Evolutionary conservation across 305 asterid genomes (phyloP), one percentile per base, ranked within the genome.

Genomic region (Ruellia speciosa): DNA sequence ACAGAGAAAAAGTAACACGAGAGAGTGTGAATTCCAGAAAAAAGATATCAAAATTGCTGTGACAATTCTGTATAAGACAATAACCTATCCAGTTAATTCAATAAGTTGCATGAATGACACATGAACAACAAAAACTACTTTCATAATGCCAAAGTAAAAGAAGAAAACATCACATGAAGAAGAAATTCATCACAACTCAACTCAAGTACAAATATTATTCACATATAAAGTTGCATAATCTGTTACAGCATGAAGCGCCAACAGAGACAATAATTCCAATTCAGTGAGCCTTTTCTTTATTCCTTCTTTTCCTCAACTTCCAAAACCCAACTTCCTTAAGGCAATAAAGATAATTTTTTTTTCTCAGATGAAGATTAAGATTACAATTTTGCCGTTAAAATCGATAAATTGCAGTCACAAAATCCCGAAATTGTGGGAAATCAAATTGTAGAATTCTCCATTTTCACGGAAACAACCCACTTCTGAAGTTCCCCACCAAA

Each of bases 381-480:
- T 24, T n/a, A 24, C 31, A 24, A 46, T 5, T 46, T 46, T 6
- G 51, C 9, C 17, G 0, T 13, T 5, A n/a, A 14, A 46, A 14
- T 4, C 12, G 15, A 14, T 24, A 15, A 14, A 45, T 45, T 20
- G 14, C 55, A 14, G 33, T 9, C 56, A 14, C 9, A 24, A 52
- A 52, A 19, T 4, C 47, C 15, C 53, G 39, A 60, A 45, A 49
- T 39, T 13, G 14, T n/a, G 31, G 34, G 18, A 60, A 52, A 54
- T n/a, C 56, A 14, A 24, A 53, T 14, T 62, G 6, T 43, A 59
- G 14, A 46, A 14, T 59, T 52, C 56, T 1, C 7, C 17, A 28
- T 56, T 34, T 13, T 34, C 0, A 62, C 45, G 35, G 4, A 56
- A 52, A 41, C 6, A 13, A 20, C 54, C 41, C 50, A 58, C 14